Percentiles rank a stretch among this genome's conserved stretches.
phyloP scores from a whole-genome alignment of 208 protist species.

The Wallacemonas sp. region DNA sequence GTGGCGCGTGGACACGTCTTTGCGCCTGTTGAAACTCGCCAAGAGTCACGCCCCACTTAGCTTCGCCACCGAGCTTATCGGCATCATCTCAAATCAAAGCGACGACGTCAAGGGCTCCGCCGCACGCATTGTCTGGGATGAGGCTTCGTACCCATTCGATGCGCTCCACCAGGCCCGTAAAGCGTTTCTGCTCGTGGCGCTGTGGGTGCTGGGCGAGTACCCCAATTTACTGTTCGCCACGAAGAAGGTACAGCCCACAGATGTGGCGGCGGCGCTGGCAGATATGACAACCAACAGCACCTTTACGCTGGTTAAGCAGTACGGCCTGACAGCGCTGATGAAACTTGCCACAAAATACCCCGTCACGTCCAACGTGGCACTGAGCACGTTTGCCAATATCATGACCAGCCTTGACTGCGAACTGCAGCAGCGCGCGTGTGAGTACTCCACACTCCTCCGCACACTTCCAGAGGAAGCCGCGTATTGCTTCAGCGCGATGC shows the following conservation, averaged over 20 bases:
- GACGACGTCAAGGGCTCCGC: conserved; percentile 90
- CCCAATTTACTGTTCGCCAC: conserved; percentile 80
- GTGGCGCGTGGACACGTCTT: conserved; percentile 97
- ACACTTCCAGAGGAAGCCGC: conserved; percentile 74
- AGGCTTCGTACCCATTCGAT: conserved; percentile 75
- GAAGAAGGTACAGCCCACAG: conserved; percentile 12
- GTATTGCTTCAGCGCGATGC: conserved; percentile 83
- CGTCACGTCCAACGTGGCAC: conserved; percentile 31
- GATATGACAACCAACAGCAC: conserved; percentile 76
- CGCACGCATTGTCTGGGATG: conserved; percentile 89
- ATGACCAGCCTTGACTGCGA: conserved; percentile 89
- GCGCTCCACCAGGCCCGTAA: conserved; percentile 76
- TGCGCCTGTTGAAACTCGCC: conserved; percentile 90
- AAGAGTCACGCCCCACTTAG: conserved; percentile 61
- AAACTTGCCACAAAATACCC: conserved; percentile 92
- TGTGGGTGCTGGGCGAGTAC: conserved; percentile 98
- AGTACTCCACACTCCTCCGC: conserved; percentile 86
- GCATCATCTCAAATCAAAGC: conserved; percentile 79
- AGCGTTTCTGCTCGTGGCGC: conserved; percentile 89
- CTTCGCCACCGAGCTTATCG: conserved; percentile 86
- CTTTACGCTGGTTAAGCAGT: conserved; percentile 85
- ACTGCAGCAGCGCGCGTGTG: conserved; percentile 93
- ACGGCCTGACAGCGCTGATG: conserved; percentile 93
- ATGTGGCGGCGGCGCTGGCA: conserved; percentile 60
- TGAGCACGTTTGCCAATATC: conserved; percentile 61